Percentiles rank a stretch among this genome's conserved stretches.
These are phyloP conservation scores for Tulasnella sp. DNA, from an alignment of 768 basidiomycete species.

Conservation along the genomic window DNA sequence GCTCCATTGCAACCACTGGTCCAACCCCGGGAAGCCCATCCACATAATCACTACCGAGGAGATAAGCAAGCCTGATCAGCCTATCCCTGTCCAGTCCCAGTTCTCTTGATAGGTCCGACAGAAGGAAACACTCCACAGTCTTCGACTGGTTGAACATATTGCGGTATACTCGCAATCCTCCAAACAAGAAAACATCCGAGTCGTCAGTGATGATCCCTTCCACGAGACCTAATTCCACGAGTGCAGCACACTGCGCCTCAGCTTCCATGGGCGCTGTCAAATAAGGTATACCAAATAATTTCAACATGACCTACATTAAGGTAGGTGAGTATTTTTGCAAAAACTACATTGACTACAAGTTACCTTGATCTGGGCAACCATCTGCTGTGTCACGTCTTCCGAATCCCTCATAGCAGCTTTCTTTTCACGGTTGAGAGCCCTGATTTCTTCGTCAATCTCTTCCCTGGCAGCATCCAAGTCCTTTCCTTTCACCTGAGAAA, in stretches of 20 bases:
- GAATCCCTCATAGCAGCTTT: conserved; percentile 87
- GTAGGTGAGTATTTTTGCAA: conserved; percentile 24
- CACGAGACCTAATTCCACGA: conserved; percentile 71
- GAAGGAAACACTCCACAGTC: conserved; percentile 91
- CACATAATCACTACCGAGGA: conserved; percentile 93
- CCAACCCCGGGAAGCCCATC: conserved; percentile 87
- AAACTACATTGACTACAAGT: conserved; percentile 12
- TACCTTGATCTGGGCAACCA: conserved; percentile 73
- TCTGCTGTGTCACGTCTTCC: conserved; percentile 89
- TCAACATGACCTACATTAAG: conserved; percentile 57
- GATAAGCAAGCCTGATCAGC: conserved; percentile 78
- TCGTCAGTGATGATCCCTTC: conserved; percentile 99
- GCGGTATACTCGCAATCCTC: conserved; percentile 88
- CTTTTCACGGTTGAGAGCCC: conserved; percentile 61
- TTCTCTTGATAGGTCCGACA: conserved; percentile 72
- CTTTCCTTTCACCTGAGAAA: conserved; percentile 81
- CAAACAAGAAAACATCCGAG: conserved; percentile 97
- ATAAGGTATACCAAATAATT: conserved; percentile 93
- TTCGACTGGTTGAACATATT: conserved; percentile 99
- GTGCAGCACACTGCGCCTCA: conserved; percentile 93
- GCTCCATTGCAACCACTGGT: conserved; percentile 91
- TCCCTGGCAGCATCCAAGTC: conserved; percentile 66
- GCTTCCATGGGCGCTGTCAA: conserved; percentile 99
- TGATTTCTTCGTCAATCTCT: conserved; percentile 90
- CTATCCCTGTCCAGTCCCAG: conserved; percentile 76